These are phyloP conservation scores for Crinitomyces ghanaensis DNA, from an alignment of 805 yeast genomes.

Conservation along the genomic window DNA sequence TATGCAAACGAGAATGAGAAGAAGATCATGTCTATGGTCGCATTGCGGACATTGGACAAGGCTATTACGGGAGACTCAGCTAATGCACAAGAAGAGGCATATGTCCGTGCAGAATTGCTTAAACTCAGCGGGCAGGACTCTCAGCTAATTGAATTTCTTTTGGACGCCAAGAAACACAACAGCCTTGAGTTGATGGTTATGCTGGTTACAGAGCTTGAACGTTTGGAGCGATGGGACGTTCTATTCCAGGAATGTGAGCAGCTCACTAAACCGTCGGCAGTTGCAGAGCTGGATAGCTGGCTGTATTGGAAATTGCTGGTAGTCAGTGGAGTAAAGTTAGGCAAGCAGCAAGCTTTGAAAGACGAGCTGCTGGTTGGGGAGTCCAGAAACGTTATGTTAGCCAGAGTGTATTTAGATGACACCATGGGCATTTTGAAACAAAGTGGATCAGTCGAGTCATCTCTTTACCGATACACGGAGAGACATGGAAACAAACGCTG, in stretches of 20 bases:
- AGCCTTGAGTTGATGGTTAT: conserved; percentile 52
- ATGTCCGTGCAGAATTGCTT: conserved; percentile 43
- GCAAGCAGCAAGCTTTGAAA: conserved; percentile 24
- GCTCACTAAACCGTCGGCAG: conserved; percentile 31
- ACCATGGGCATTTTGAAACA: conserved; percentile 2
- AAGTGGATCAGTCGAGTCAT: not conserved
- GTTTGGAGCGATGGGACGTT: conserved; percentile 32
- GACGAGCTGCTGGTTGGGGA: too few relatives aligned
- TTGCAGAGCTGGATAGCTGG: conserved; percentile 55
- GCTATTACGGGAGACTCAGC: conserved; percentile 40
- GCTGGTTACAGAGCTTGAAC: conserved; percentile 32
- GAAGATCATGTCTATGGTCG: conserved; percentile 47
- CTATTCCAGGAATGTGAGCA: conserved; percentile 31
- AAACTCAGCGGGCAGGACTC: too few relatives aligned
- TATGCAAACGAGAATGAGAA: conserved; percentile 34
- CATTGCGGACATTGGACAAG: conserved; percentile 43
- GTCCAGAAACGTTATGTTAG: conserved; percentile 44
- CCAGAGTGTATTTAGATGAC: conserved; percentile 36
- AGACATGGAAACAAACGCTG: conserved; percentile 47
- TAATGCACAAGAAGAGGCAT: conserved; percentile 58
- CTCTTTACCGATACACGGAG: conserved; percentile 32
- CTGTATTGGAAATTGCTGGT: conserved; percentile 55
- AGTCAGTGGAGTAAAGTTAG: conserved; percentile 32
- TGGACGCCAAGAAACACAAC: conserved; percentile 19
- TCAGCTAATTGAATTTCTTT: conserved; percentile 23